Conservation (phyloP, 768 basidiomycete genomes). For the Boletus insuetus region DNA sequence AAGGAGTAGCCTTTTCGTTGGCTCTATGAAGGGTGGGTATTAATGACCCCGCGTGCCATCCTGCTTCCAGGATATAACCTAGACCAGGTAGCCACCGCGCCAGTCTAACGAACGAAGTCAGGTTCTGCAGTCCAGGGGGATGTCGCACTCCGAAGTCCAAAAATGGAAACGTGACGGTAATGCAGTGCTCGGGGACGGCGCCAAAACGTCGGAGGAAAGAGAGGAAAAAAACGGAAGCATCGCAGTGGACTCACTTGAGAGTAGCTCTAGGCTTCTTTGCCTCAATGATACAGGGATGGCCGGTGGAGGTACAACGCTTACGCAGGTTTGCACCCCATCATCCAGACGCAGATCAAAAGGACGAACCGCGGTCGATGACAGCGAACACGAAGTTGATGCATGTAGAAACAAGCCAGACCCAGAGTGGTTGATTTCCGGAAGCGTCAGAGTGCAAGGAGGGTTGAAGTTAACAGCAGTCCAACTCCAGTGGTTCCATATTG, state of each 20-base stretch:
- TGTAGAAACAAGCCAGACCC: neutral
- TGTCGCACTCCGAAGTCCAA: slow-evolving; percentile 23
- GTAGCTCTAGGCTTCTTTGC: slow-evolving; percentile 75
- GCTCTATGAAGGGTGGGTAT: neutral
- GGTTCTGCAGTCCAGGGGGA: slow-evolving; percentile 19
- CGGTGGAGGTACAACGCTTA: slow-evolving; percentile 67
- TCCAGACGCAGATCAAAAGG: slow-evolving; percentile 8
- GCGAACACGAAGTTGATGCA: neutral
- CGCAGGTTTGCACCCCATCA: slow-evolving; percentile 63
- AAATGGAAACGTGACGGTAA: slow-evolving; percentile 23
- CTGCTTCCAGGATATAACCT: slow-evolving; percentile 12
- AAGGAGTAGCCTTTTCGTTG: neutral
- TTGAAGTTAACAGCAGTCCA: slow-evolving; percentile 1
- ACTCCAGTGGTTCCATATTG: slow-evolving; percentile 11
- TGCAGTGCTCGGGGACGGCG: slow-evolving; percentile 19
- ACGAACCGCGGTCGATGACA: slow-evolving; percentile 8
- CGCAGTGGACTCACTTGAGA: slow-evolving; percentile 66
- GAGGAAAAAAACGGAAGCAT: slow-evolving; percentile 7
- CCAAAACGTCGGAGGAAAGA: neutral
- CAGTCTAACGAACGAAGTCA: slow-evolving; percentile 10
- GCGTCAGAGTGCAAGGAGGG: slow-evolving; percentile 7
- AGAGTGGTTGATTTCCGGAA: neutral
- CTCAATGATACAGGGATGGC: slow-evolving; percentile 80
- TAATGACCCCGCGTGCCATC: slow-evolving; percentile 5
- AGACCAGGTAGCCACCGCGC: slow-evolving; percentile 8